Percentiles rank a stretch among this genome's conserved stretches.
Conservation (phyloP, 805 yeast genomes). For the Scheffersomyces ergatensis region DNA sequence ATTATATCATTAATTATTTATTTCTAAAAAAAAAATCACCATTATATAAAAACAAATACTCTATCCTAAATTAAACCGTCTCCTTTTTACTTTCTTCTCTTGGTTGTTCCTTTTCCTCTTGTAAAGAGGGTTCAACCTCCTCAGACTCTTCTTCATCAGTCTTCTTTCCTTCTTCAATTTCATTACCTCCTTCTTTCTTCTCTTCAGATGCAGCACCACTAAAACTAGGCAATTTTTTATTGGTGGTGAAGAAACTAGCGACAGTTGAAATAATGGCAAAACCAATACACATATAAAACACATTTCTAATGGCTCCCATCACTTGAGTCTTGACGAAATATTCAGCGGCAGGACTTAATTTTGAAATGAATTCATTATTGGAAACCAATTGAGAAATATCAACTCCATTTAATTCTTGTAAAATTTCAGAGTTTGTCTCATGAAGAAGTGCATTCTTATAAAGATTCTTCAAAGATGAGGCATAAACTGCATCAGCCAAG, state of each 20-base stretch:
- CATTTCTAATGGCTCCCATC: slow-evolving; percentile 37
- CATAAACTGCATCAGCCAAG: slow-evolving; percentile 28
- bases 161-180: background rate
- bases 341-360: slow-evolving; percentile 19
- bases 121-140: no score
- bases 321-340: slow-evolving; percentile 24
- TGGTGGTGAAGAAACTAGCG: slow-evolving; percentile 35
- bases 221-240: slow-evolving; percentile 38
- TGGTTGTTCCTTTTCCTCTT: no score
- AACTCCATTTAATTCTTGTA: slow-evolving; percentile 23
- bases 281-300: slow-evolving; percentile 40
- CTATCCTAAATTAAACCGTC: no score
- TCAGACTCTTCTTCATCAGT: no score
- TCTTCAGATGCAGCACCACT: background rate
- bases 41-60: no score
- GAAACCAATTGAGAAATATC: slow-evolving; percentile 20
- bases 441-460: slow-evolving; percentile 17
- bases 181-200: background rate
- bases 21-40: no score
- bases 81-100: background rate
- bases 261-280: slow-evolving; percentile 30
- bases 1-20: no score
- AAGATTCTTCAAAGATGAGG: slow-evolving; percentile 14
- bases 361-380: slow-evolving; percentile 23
- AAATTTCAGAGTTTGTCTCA: slow-evolving; percentile 18